Evolutionary conservation across 805 yeast species (phyloP).

Genomic region (Candida khao-thaluensis): DNA sequence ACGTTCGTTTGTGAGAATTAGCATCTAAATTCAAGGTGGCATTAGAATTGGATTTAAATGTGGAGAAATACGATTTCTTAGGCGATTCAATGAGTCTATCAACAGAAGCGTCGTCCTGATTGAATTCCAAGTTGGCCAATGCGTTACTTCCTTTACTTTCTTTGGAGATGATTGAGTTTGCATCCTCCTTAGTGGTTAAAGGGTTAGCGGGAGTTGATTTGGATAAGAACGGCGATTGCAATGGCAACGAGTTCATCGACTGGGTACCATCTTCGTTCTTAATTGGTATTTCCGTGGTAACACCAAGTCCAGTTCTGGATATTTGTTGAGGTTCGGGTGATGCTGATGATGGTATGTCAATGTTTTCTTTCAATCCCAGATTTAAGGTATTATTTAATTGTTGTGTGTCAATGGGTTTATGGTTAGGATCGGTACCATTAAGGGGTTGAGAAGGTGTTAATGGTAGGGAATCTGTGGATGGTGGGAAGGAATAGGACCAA

Average conservation of each 20-base stretch:
- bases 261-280: slow-evolving; percentile 1
- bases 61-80: slow-evolving; percentile 3
- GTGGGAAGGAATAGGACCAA: slow-evolving; percentile 42
- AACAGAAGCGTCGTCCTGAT: slow-evolving; percentile 5
- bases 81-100: slow-evolving; percentile 12
- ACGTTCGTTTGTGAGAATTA: slow-evolving; percentile 7
- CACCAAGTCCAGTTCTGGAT: background rate
- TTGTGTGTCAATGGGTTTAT: background rate
- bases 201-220: slow-evolving; percentile 53
- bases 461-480: slow-evolving; percentile 32
- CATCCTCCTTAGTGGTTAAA: slow-evolving; percentile 51
- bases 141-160: slow-evolving; percentile 18
- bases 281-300: too few species aligned
- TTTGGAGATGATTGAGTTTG: slow-evolving; percentile 35
- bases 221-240: slow-evolving; percentile 35
- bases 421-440: background rate
- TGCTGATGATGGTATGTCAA: too few species aligned
- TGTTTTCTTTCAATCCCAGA: background rate
- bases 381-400: slow-evolving; percentile 2
- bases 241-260: slow-evolving; percentile 19
- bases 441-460: slow-evolving; percentile 7
- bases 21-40: slow-evolving; percentile 5
- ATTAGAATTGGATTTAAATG: slow-evolving; percentile 6
- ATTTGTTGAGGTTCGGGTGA: background rate
- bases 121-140: slow-evolving; percentile 11